Base-by-base conservation (phyloP, 2,329 filamentous ascomycete genomes). In the Colletotrichum magnum region DNA sequence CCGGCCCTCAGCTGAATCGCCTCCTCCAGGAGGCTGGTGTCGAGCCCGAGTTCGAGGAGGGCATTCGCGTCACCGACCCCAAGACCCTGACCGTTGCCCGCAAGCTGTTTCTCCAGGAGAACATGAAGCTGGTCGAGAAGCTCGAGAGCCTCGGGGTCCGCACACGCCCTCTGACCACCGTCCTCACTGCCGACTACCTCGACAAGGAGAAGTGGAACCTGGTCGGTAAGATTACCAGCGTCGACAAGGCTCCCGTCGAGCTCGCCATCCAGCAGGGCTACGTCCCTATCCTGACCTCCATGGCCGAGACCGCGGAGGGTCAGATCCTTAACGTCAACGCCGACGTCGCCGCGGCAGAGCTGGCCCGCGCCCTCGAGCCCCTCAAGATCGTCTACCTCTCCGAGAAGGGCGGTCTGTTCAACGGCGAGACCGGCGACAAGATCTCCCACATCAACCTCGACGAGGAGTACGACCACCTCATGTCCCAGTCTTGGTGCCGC, bases 331-430 rank as follows among this genome's bases (percentile, higher is more conserved):
- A 99, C 78, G 96, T 99, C 79, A 99, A 99, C 77, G 96, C 96
- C 43, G 96, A 99, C 81, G 95, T 98, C 71, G 95, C 95, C 43
- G 96, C 96, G 36, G 95, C 95, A 73, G 95, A 98, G 83, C 87
- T 99, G 70, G 95, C 96, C 26, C 91, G 94, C 69, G 90, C 93
- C 65, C 86, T 99, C 62, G 92, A 98, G 82, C 96, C 96, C 28
- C 85, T 98, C 76, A 99, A 99, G 89, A 95, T 98, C 71, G 95
- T 99, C 69, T 99, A 98, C 80, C 87, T 98, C n/a, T 97, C 94
- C 5, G 96, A 99, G 84, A 98, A 98, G 87, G 96, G 96, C 58
- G 96, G 95, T 7, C 84, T 99, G 41, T 97, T 97, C 83, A 94
- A 98, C 78, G 95, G 94, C 69, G 93, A 97, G 72, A 93, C 92